Conservation (phyloP, 345 rosid species). For the Gossypium longicalyx region DNA sequence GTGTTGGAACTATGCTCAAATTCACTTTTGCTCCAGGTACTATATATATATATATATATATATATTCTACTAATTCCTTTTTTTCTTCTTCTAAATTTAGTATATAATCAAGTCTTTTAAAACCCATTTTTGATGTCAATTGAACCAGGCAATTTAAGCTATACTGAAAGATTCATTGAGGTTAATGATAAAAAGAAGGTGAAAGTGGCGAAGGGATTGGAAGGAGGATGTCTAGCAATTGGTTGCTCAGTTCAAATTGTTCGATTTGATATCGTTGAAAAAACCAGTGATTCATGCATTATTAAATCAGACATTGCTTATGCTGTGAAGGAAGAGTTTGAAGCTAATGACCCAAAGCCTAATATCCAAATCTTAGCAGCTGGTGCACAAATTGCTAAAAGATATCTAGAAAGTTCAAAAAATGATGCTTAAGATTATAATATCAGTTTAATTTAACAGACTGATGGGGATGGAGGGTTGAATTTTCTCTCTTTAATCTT, state of each 20-base stretch:
- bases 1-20: neutral
- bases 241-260: conserved; percentile 5
- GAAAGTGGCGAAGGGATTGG: neutral
- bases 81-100: too few species aligned
- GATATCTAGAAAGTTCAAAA: neutral
- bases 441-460: neutral
- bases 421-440: too few species aligned
- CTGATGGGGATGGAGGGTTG: neutral
- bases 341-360: neutral
- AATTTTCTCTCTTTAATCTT: neutral
- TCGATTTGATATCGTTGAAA: neutral
- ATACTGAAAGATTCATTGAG: neutral
- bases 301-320: neutral
- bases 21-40: conserved; percentile 6
- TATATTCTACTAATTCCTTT: neutral
- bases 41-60: neutral
- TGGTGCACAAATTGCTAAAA: neutral
- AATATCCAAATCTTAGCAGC: conserved; percentile 5
- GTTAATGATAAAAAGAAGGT: neutral
- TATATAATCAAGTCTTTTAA: neutral
- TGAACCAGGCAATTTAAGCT: neutral
- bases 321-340: conserved; percentile 2
- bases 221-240: conserved; percentile 1
- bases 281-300: neutral
- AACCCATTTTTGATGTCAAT: neutral